A percentile compares a stretch with the other conserved stretches of the same genome.
Conservation (phyloP, 495 filamentous ascomycete genomes). For the Aspergillus carlsbadensis region DNA sequence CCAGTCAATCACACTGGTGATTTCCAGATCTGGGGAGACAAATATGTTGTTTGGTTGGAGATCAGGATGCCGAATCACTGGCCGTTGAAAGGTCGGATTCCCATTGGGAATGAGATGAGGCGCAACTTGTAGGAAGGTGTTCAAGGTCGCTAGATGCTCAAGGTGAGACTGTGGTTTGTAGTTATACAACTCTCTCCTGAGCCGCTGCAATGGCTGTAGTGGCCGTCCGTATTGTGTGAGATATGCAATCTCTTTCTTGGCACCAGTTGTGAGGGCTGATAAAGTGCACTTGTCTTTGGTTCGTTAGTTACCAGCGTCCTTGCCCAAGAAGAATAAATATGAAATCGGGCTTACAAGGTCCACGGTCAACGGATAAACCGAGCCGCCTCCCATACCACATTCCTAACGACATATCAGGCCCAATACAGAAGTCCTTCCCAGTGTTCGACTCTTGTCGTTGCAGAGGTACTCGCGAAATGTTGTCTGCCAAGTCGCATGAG, state of each 20-base stretch:
- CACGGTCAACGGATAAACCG: conserved; percentile 14
- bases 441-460: too few species aligned
- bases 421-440: conserved; percentile 24
- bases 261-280: conserved; percentile 13
- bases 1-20: conserved; percentile 26
- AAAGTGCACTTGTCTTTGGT: conserved; percentile 9
- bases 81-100: conserved; percentile 8
- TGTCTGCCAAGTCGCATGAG: conserved; percentile 7
- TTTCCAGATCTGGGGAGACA: conserved; percentile 11
- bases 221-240: conserved; percentile 16
- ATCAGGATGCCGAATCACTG: conserved; percentile 23
- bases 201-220: conserved; percentile 19
- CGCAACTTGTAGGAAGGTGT: conserved; percentile 20
- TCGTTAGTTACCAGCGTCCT: background rate
- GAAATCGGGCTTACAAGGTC: conserved; percentile 18
- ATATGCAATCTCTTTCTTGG: conserved; percentile 21
- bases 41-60: conserved; percentile 27
- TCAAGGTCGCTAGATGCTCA: conserved; percentile 12
- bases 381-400: conserved; percentile 22
- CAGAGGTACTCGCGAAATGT: background rate
- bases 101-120: conserved; percentile 9
- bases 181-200: conserved; percentile 17
- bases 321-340: too few species aligned
- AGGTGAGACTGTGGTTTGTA: conserved; percentile 19
- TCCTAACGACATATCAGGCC: conserved; percentile 20